Evolutionary conservation across 805 yeast species (phyloP), one percentile per base, ranked within the genome.

Genomic region (Metschnikowia rubicola): DNA sequence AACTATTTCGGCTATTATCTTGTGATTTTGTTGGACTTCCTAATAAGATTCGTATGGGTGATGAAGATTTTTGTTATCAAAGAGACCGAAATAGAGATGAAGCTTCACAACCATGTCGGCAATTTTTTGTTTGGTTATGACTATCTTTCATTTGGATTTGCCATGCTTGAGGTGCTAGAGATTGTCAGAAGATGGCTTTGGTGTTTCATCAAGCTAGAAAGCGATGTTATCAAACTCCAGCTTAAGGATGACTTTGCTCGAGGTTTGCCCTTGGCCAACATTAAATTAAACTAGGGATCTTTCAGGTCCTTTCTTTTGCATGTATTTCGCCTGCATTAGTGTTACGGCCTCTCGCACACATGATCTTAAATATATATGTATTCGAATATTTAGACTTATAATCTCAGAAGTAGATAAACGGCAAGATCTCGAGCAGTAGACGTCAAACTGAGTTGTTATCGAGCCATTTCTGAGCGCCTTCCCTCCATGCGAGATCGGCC

Each of bases 131-230:
- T 69, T 50, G 75, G 73, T 3, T 63, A 65, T 48, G 71, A 70
- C 55, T 64, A 63, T 26, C 65, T 67, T 21, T 73, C 78, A 21
- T 64, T 74, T 28, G 91, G 94, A 1, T 76, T 82, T 47, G 84
- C 86, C 52, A 65, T 78, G 10, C 68, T 88, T 46, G 94, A 91
- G 59, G 54, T 80, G 3, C 65, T 91, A 44, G 99, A 94, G 62
- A 71, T 94, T 7, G 55, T 84, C 8, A 76, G 99, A 67, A 77
- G 99, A 61, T 88, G 91, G 81, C 66, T 89, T 43, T 94, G 99
- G 99, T 80, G 90, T 36, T 77, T 88, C 51, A 71, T 92, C 61
- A 84, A 94, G 59, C 68, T 91, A 13, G 98, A 94, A 55, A 79
- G 86, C 30, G 97, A 92, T 61, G 83, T 71, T 63, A 50, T 63